Evolutionary conservation across 106 monocot genomes (phyloP).

Genomic region (Apostasia shenzhenica): DNA sequence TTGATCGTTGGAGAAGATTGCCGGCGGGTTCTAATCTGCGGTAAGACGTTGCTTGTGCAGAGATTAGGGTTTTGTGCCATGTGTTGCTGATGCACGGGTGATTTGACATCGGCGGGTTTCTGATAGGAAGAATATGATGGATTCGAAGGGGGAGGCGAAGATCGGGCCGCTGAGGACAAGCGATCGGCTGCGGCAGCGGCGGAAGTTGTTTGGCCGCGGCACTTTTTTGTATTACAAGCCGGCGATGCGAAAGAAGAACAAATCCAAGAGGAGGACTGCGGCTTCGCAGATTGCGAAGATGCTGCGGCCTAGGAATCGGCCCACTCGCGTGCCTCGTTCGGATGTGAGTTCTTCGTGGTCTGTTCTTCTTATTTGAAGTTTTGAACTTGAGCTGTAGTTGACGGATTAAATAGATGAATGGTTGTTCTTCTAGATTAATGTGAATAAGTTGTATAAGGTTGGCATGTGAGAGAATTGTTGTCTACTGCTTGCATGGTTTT

Average conservation of each 20-base stretch:
- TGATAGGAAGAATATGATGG: conserved; percentile 26
- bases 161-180: conserved; percentile 60
- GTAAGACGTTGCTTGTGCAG: neutral
- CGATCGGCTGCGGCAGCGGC: conserved; percentile 67
- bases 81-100: neutral
- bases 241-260: conserved; percentile 55
- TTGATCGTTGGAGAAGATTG: neutral
- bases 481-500: too few species aligned
- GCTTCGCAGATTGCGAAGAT: conserved; percentile 85
- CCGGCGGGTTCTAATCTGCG: neutral
- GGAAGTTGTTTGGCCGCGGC: conserved; percentile 37
- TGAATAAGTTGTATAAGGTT: neutral
- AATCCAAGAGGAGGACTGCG: conserved; percentile 68
- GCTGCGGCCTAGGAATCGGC: conserved; percentile 47
- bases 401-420: conserved; percentile 4
- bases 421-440: neutral
- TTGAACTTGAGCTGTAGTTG: neutral
- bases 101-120: neutral
- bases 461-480: too few species aligned
- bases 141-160: conserved; percentile 31
- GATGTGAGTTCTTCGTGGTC: conserved; percentile 41
- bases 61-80: conserved; percentile 18
- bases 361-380: neutral
- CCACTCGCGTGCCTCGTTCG: conserved; percentile 24
- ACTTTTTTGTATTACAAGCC: conserved; percentile 54